Evolutionary conservation across 2,329 filamentous ascomycete genomes (phyloP), one percentile per base, ranked within the genome.

Genomic region (Pseudocercospora eumusae): DNA sequence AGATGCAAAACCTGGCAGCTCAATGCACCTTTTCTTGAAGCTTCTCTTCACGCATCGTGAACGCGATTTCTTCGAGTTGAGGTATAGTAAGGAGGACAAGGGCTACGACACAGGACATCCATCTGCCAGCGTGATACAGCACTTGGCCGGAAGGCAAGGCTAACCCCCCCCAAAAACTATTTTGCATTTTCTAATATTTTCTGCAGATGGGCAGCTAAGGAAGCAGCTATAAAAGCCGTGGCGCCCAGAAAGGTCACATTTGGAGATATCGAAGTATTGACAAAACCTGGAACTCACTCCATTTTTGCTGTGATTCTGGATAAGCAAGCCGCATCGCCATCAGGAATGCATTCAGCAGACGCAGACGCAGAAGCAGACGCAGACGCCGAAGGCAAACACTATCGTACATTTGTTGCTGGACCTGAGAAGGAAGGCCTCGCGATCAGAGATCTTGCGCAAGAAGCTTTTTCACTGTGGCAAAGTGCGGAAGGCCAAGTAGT

Each of bases 251-350:
- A 73, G 61, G 65, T 75, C 59, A 64, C 70, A 4, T 70, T 78
- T 28, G 69, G 75, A 25, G 69, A 75, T n/a, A 74, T 80, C 50
- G 73, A 80, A 52, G 77, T 81, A 23, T 66, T 68, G n/a, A 55
- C 42, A 20, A n/a, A 56, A 15, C 54, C 40, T 9, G 50, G 15
- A 11, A 15, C 31, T 8, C 36, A 84, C 86, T 57, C 89, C 88
- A 72, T 90, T 92, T 75, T 90, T 89, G 1, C 83, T 83, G 57
- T 69, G 42, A 68, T 69, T 20, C 53, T 54, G 9, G 67, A 69
- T 25, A n/a, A 10, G 9, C 25, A 10, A 20, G 15, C 23, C 13
- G 1, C 50, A n/a, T 20, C 27, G 11, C 1, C 9, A 27, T 7
- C 44, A 13, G 36, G 36, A 42, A 9, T 42, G 3, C 7, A 10